Base-by-base conservation (phyloP, 2,329 filamentous ascomycete species). In the Arachnopeziza araneosa region DNA sequence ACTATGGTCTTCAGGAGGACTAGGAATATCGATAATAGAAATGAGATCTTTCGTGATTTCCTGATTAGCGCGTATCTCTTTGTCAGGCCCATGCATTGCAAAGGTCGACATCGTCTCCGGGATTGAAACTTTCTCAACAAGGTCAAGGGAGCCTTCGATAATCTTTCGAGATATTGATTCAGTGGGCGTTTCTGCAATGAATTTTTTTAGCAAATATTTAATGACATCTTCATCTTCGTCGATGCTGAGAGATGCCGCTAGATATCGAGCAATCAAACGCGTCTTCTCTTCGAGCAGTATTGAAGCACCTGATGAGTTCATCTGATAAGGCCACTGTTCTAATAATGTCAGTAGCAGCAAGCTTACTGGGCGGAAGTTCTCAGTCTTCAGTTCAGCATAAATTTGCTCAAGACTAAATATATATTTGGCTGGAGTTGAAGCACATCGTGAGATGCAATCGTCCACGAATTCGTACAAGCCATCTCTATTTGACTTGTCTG, bases 341-440 rank as follows among this genome's bases (percentile, higher is more conserved):
- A 83, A 76, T 22, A 96, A 78, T 0, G 86, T 83, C 65, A 91
- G 80, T 12, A 86, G 78, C 2, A 96, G 69, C 21, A 91, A 80
- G 66, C 89, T 91, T 12, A 84, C 72, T 30, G 76, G 69, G 53
- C 66, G 67, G n/a, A 70, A 63, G n/a, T 74, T 58, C 62, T 59
- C 65, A 50, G 71, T 64, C 55, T 66, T 72, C 65, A 76, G 66
- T 51, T 78, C 72, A 57, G 75, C 72, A 61, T 74, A 66, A 1
- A 82, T 65, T 50, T 84, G 80, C 57, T 86, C 80, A 24, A 90
- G 74, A 69, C 85, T 78, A 62, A 95, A 89, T 26, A 95, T 84
- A 69, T 96, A 93, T 70, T 91, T 96, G 69, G 96, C 87, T 0
- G 91, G 89, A 24, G 88, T 87, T 59, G 82, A 86, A 19, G 87